phyloP scores from a whole-genome alignment of 2,329 filamentous ascomycete species.

The Pyricularia sp. region DNA sequence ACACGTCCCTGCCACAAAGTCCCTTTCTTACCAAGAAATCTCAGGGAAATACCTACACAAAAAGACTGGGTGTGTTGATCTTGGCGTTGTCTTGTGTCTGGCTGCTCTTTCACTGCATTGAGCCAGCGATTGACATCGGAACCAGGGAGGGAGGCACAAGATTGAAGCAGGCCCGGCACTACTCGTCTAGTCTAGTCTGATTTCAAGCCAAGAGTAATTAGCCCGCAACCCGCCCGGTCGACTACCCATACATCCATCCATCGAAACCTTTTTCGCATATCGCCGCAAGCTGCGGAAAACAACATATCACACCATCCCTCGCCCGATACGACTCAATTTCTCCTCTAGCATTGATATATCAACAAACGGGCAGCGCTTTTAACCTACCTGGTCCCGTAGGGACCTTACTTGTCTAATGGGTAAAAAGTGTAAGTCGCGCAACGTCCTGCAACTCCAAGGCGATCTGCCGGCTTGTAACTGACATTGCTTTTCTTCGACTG shows the following conservation, averaged over 20 bases:
- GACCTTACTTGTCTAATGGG: constrained; percentile 2
- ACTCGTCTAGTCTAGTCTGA: not conserved
- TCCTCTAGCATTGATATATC: not conserved
- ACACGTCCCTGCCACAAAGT: not conserved
- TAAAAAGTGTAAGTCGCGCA: constrained; percentile 3
- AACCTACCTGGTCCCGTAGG: not conserved
- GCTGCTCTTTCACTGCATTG: not conserved
- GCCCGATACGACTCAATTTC: not conserved
- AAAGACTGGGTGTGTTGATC: not conserved
- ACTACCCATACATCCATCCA: not conserved
- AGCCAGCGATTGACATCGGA: not conserved
- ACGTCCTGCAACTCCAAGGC: not conserved
- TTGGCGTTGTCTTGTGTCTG: not conserved
- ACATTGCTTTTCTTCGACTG: constrained; percentile 1
- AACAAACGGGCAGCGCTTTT: not conserved
- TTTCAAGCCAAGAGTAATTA: not conserved
- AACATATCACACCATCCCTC: not conserved
- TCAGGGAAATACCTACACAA: not conserved
- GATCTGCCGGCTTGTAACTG: not conserved
- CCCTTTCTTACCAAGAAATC: not conserved
- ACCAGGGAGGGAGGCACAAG: not conserved
- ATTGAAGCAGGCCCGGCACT: not conserved
- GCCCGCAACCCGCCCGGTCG: not conserved
- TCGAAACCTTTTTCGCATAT: not conserved
- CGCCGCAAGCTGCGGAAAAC: not conserved